A percentile compares a stretch with the other conserved stretches of the same genome.
Conservation (phyloP, 257 asterid genomes). For the Solanum chilense region DNA sequence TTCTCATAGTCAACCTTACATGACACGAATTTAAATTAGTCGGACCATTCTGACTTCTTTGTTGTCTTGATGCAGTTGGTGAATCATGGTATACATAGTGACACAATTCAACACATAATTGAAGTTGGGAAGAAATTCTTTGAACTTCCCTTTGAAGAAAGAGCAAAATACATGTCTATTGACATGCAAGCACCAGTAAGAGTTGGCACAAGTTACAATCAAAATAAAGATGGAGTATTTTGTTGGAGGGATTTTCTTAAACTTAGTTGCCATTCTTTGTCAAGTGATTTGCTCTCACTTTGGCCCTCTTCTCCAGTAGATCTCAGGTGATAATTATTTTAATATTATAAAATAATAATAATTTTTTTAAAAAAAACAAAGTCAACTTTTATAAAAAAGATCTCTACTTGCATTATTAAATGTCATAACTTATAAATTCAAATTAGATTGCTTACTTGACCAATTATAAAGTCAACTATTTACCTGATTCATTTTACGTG, state of each 20-base stretch:
- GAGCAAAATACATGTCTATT: constrained; percentile 17
- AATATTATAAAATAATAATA: neutral
- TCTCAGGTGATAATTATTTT: constrained; percentile 4
- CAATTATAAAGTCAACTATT: neutral
- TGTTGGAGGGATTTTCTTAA: constrained; percentile 31
- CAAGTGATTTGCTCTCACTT: neutral
- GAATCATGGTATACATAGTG: constrained; percentile 18
- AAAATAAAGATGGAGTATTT: constrained; percentile 16
- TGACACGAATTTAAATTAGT: neutral
- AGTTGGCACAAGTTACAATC: constrained; percentile 23
- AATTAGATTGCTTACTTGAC: neutral
- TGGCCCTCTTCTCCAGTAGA: constrained; percentile 25
- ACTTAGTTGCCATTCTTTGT: constrained; percentile 10
- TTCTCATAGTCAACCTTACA: neutral
- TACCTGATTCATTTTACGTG: neutral
- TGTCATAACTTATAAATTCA: neutral
- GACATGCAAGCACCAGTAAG: constrained; percentile 17
- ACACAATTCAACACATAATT: neutral
- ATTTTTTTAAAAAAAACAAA: neutral
- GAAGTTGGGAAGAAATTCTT: constrained; percentile 6
- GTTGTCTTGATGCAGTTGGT: constrained; percentile 11
- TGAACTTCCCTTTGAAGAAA: constrained; percentile 20
- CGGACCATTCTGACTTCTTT: neutral
- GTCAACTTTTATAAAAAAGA: neutral
- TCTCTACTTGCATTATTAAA: neutral